Evolutionary conservation across 257 asterid species (phyloP).

Genomic region (Nicotiana sylvestris): DNA sequence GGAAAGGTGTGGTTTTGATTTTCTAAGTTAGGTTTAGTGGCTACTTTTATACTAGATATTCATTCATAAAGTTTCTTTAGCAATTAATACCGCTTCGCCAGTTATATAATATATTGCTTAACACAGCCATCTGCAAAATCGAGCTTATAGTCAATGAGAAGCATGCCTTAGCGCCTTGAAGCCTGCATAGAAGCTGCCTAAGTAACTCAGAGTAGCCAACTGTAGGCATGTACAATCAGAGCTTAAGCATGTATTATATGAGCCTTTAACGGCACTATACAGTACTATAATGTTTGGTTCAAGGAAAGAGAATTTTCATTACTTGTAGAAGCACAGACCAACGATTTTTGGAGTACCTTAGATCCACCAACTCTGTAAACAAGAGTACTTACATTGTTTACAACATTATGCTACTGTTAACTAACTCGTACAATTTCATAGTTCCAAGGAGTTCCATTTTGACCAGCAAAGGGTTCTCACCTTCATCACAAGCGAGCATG

Average conservation of each 20-base stretch:
- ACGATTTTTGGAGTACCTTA: neutral
- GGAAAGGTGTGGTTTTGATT: neutral
- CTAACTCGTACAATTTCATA: neutral
- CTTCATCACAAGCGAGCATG: constrained; percentile 96
- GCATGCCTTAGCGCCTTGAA: neutral
- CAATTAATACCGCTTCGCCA: neutral
- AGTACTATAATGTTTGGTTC: neutral
- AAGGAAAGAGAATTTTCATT: neutral
- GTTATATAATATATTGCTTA: neutral
- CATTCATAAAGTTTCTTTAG: neutral
- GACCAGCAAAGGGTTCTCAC: constrained; percentile 29
- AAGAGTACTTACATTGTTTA: neutral
- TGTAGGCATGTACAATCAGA: neutral
- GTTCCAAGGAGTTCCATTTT: neutral
- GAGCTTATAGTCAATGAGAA: neutral
- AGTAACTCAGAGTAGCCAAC: constrained; percentile 4
- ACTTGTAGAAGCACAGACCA: neutral
- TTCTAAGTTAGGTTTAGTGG: neutral
- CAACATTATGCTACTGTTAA: neutral
- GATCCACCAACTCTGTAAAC: neutral
- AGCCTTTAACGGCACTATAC: neutral
- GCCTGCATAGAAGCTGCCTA: neutral
- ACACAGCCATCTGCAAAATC: neutral
- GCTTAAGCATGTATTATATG: neutral
- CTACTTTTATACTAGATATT: neutral